These are phyloP conservation scores for Neonectria punicea DNA, from an alignment of 2,329 filamentous ascomycete genomes.

Conservation along the genomic window DNA sequence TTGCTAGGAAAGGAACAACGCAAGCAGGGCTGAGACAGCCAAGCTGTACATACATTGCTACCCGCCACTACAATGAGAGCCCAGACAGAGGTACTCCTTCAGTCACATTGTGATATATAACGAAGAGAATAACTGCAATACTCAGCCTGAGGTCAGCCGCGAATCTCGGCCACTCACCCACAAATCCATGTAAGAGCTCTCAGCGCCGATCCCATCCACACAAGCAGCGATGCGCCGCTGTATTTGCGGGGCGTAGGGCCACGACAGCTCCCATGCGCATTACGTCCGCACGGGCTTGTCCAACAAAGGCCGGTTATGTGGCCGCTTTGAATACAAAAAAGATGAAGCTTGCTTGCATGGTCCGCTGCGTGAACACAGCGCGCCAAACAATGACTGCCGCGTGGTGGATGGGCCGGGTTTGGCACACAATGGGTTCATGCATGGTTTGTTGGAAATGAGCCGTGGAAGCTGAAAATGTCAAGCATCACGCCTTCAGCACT, in stretches of 20 bases:
- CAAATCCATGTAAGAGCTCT: background rate
- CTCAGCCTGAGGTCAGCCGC: background rate
- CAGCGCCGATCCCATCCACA: slow-evolving; percentile 1
- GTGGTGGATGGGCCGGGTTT: slow-evolving; percentile 7
- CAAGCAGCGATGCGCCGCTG: background rate
- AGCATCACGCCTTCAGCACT: slow-evolving; percentile 2
- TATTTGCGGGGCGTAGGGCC: slow-evolving; percentile 6
- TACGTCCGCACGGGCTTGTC: background rate
- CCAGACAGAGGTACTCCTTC: background rate
- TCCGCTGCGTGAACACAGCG: slow-evolving; percentile 1
- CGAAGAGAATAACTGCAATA: too few relatives aligned
- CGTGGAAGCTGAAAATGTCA: background rate
- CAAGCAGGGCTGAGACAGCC: background rate
- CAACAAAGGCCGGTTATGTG: slow-evolving; percentile 8
- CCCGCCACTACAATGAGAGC: too few relatives aligned
- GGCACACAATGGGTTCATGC: slow-evolving; percentile 21
- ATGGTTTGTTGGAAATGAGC: slow-evolving; percentile 13
- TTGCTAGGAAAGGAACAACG: background rate
- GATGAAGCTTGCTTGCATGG: slow-evolving; percentile 13
- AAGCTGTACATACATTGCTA: background rate
- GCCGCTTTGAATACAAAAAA: slow-evolving; percentile 4
- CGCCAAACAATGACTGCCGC: slow-evolving; percentile 2
- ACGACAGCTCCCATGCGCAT: background rate
- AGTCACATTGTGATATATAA: too few relatives aligned
- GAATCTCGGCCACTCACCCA: background rate